These are phyloP conservation scores for Jatropha podagrica DNA, from an alignment of 441 rosid species.

Conservation along the genomic window DNA sequence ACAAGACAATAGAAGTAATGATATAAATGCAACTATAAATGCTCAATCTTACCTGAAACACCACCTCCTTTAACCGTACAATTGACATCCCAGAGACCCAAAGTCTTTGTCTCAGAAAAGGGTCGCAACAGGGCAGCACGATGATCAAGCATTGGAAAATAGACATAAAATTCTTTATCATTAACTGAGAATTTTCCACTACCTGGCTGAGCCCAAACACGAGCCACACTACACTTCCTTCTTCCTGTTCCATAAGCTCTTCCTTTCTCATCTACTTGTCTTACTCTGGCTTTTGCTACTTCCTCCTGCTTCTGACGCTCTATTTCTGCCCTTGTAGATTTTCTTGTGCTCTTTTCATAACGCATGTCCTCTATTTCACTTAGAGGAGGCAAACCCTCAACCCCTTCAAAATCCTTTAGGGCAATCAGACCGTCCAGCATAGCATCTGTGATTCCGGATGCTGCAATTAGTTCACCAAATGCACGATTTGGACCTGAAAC, in stretches of 20 bases:
- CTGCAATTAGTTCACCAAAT: slow-evolving; percentile 89
- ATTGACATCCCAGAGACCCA: slow-evolving; percentile 84
- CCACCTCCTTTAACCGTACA: slow-evolving; percentile 98
- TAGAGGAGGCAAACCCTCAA: slow-evolving; percentile 86
- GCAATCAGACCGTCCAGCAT: slow-evolving; percentile 95
- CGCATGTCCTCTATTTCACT: slow-evolving; percentile 72
- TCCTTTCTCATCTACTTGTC: slow-evolving; percentile 79
- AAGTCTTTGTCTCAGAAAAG: slow-evolving; percentile 86
- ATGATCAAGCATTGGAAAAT: slow-evolving; percentile 92
- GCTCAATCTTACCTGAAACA: slow-evolving; percentile 55
- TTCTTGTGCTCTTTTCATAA: slow-evolving; percentile 65
- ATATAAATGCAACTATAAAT: background rate
- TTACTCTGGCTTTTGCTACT: slow-evolving; percentile 76
- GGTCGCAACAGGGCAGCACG: slow-evolving; percentile 93
- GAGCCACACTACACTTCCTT: slow-evolving; percentile 89
- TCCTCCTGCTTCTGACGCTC: slow-evolving; percentile 93
- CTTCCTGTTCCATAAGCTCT: slow-evolving; percentile 97
- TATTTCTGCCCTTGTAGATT: slow-evolving; percentile 70
- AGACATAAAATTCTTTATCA: slow-evolving; percentile 80
- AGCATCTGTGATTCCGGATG: slow-evolving; percentile 87
- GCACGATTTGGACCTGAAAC: slow-evolving; percentile 81
- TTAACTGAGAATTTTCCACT: slow-evolving; percentile 68
- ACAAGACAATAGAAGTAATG: background rate
- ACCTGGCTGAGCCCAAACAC: slow-evolving; percentile 91
- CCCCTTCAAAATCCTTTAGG: slow-evolving; percentile 71